Evolutionary conservation across 1,284 basidiomycete genomes (phyloP), one percentile per base, ranked within the genome.

Genomic region (Coniferiporia sulphurascens): DNA sequence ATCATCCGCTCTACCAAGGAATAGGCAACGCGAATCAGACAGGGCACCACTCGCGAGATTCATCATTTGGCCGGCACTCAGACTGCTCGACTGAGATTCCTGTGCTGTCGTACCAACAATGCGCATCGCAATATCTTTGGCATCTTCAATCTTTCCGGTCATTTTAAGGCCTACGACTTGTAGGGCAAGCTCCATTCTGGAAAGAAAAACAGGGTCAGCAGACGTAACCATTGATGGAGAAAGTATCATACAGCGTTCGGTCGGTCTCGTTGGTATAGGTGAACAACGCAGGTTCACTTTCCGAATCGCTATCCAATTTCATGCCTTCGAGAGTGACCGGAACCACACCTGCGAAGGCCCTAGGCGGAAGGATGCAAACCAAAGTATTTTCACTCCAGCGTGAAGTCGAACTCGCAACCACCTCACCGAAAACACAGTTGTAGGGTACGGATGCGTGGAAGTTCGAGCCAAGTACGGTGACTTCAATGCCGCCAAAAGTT

Each of bases 141-240:
- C 92, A 60, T 95, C 91, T 67, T 96, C 92, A 56, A 96, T 87
- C 69, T 93, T 91, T 43, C 95, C 95, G 0, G 93, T 97, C 92
- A 97, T 95, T 77, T 96, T 95, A 63, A 97, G 76, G 1, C 95
- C 95, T 27, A 98, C 93, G 8, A 97, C 93, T 70, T 96, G 93
- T 6, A 98, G 77, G 52, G 95, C 95, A 58, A 97, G 82, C 71
- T 97, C 95, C 93, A 97, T 95, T 63, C 90, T 93, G 66, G 21
- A 60, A 56, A 27, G 60, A 51, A 52, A 21, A n/a, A 15, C 17
- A n/a, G 2, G 8, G 58, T 67, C 46, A 73, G 56, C 57, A 65
- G 60, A 60, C 62, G 49, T 62, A 38, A 61, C 48, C n/a, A 54
- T 46, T 63, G 45, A 56, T 59, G 6, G 58, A 62, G 46, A 62